Conservation (phyloP, 805 yeast genomes). For the Suhomyces xylopsoci region DNA sequence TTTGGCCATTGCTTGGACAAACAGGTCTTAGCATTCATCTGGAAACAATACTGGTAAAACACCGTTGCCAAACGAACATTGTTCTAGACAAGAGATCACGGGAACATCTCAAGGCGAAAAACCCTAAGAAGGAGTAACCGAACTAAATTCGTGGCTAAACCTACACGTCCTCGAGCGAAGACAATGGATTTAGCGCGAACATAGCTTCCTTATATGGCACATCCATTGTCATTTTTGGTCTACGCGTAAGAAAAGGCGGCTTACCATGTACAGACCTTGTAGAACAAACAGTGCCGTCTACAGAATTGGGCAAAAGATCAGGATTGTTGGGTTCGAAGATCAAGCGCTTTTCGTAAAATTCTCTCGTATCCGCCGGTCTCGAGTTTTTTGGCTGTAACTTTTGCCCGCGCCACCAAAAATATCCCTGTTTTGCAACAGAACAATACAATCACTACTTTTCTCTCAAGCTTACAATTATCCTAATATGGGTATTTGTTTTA, state of each 20-base stretch:
- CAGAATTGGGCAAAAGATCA: conserved; percentile 16
- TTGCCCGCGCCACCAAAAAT: not conserved
- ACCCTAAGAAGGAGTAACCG: not conserved
- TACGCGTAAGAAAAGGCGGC: not conserved
- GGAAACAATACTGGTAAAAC: not conserved
- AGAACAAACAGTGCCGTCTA: not conserved
- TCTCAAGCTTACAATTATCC: not conserved
- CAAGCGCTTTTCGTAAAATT: not conserved
- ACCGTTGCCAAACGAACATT: not conserved
- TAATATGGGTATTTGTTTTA: not conserved
- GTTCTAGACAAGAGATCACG: not conserved
- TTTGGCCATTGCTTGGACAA: not conserved
- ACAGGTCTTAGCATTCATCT: not conserved
- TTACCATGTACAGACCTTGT: not conserved
- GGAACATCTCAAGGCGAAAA: not conserved
- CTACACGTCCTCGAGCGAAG: not conserved
- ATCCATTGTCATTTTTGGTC: not conserved
- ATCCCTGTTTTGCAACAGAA: not conserved
- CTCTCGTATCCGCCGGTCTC: not conserved
- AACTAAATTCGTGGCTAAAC: not conserved
- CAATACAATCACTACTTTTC: not conserved
- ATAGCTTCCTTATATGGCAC: not conserved
- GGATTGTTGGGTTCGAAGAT: conserved; percentile 11
- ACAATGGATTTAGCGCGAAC: not conserved
- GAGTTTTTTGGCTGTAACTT: not conserved